Percentiles rank a stretch among this genome's conserved stretches.
phyloP scores from a whole-genome alignment of 2,329 filamentous ascomycete species.

The Bipolaris zeicola region DNA sequence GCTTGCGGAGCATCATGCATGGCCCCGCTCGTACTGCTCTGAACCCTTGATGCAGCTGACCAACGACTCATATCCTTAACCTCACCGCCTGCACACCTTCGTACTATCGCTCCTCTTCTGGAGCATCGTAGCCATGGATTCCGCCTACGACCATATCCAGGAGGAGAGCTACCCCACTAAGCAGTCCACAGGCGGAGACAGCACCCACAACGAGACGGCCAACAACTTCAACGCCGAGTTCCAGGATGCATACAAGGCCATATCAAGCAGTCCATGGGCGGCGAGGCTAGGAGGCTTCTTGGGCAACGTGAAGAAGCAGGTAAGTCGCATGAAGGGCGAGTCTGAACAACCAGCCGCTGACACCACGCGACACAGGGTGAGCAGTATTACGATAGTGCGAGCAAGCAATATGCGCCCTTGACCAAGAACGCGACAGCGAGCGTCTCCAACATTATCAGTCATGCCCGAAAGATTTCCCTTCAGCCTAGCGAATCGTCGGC shows the following conservation, averaged over 20 bases:
- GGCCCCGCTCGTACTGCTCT: conserved; percentile 10
- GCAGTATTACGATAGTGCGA: conserved; percentile 80
- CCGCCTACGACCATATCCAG: conserved; percentile 95
- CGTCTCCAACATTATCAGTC: conserved; percentile 73
- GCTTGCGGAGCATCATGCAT: conserved; percentile 23
- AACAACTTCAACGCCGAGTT: conserved; percentile 80
- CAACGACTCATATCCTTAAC: conserved; percentile 16
- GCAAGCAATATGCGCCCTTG: conserved; percentile 80
- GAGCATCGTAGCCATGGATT: conserved; percentile 70
- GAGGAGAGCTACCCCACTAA: conserved; percentile 69
- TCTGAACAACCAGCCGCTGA: conserved; percentile 2
- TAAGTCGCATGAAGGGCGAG: conserved; percentile 45
- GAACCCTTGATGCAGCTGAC: conserved; percentile 16
- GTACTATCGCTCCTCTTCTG: conserved; percentile 6
- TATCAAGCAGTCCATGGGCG: conserved; percentile 91
- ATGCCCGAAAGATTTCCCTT: conserved; percentile 75
- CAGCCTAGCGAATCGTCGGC: conserved; percentile 29
- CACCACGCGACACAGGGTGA: conserved; percentile 64
- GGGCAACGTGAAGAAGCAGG: conserved; percentile 91
- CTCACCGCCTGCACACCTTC: conserved; percentile 4
- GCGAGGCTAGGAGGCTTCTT: conserved; percentile 85
- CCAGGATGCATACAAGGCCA: conserved; percentile 92
- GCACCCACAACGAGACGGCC: conserved; percentile 38
- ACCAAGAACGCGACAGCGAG: conserved; percentile 83
- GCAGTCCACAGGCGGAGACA: conserved; percentile 55